Evolutionary conservation across 192 early-diverging fungal genomes (phyloP).

Genomic region (Mycoemilia scoparia): DNA sequence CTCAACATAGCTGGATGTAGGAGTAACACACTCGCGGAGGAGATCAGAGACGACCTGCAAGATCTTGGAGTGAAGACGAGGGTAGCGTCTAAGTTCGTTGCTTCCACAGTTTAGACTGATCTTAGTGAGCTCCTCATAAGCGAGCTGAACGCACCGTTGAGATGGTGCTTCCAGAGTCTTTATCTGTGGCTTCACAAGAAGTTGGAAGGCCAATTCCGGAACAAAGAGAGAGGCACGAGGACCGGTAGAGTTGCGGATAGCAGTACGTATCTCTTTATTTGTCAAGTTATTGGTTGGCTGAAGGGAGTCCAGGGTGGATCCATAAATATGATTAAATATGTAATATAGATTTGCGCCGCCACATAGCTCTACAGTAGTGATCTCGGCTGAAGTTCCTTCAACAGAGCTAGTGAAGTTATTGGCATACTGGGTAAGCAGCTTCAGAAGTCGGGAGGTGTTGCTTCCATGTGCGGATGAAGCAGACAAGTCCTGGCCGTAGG

Average conservation of each 20-base stretch:
- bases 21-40: conserved; percentile 50
- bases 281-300: conserved; percentile 50
- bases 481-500: conserved; percentile 39
- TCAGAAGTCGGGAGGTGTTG: conserved; percentile 35
- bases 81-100: conserved; percentile 60
- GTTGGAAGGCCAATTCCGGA: conserved; percentile 69
- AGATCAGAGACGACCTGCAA: conserved; percentile 64
- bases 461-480: conserved; percentile 7
- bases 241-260: conserved; percentile 69
- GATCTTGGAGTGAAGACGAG: conserved; percentile 48
- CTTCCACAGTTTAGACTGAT: conserved; percentile 58
- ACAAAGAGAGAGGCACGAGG: conserved; percentile 65
- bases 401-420: conserved; percentile 59
- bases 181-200: conserved; percentile 67
- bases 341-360: conserved; percentile 70
- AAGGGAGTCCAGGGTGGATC: conserved; percentile 49
- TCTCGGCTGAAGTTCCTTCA: conserved; percentile 50
- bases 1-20: conserved; percentile 55
- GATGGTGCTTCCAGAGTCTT: conserved; percentile 53
- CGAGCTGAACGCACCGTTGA: conserved; percentile 62
- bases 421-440: conserved; percentile 55
- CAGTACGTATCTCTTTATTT: conserved; percentile 55
- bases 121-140: conserved; percentile 67
- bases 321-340: conserved; percentile 67
- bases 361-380: conserved; percentile 58